A percentile compares a stretch with the other conserved stretches of the same genome.
Evolutionary conservation across 2,329 filamentous ascomycete genomes (phyloP).

Genomic region (Rasamsonia emersonii): DNA sequence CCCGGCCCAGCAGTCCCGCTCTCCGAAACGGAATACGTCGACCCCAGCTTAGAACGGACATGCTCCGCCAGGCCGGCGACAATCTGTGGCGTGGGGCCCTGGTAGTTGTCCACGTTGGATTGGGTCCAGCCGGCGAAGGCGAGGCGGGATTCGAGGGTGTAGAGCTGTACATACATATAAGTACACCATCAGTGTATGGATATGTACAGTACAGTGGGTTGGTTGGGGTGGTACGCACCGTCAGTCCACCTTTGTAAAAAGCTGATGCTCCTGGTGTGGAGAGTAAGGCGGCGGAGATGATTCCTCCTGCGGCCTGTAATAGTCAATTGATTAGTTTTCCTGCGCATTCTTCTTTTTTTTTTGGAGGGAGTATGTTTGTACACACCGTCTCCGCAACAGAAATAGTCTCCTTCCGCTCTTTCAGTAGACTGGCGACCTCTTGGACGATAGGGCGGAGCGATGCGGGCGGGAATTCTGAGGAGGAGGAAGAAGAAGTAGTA

Average conservation of each 20-base stretch:
- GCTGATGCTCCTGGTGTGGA: constrained; percentile 49
- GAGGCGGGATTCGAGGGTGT: constrained; percentile 50
- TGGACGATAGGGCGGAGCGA: constrained; percentile 35
- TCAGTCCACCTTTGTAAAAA: constrained; percentile 55
- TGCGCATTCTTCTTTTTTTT: too few species aligned
- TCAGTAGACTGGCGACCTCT: constrained; percentile 47
- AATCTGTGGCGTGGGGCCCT: constrained; percentile 51
- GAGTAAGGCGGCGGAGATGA: constrained; percentile 52
- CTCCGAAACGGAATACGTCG: constrained; percentile 52
- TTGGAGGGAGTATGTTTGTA: neutral
- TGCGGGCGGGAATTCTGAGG: constrained; percentile 23
- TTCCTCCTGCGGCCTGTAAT: constrained; percentile 49
- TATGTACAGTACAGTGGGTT: neutral
- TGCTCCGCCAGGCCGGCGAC: constrained; percentile 50
- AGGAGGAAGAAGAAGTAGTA: too few species aligned
- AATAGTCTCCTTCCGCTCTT: constrained; percentile 48
- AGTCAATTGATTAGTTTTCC: neutral
- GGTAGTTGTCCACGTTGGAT: constrained; percentile 43
- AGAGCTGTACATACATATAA: constrained; percentile 28
- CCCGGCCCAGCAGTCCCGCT: constrained; percentile 58
- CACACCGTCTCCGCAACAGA: constrained; percentile 53
- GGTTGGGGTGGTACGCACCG: constrained; percentile 31
- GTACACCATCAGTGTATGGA: neutral
- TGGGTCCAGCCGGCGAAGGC: constrained; percentile 55
- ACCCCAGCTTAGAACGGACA: constrained; percentile 45